phyloP scores from a whole-genome alignment of 345 rosid species.

The Laguncularia racemosa region DNA sequence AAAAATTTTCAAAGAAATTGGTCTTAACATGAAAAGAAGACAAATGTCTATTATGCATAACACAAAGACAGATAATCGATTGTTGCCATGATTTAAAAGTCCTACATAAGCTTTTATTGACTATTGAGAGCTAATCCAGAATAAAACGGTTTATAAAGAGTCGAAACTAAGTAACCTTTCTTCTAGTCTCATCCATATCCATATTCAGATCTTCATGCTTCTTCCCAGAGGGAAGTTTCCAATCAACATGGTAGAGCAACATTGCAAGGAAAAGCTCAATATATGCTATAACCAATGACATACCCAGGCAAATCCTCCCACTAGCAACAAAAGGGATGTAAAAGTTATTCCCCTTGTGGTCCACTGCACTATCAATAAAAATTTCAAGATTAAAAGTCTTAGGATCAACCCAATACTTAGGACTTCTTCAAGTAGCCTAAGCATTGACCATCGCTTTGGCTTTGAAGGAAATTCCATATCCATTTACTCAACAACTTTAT shows the following conservation, averaged over 20 bases:
- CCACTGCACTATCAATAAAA: slow-evolving; percentile 9
- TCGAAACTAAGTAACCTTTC: slow-evolving; percentile 2
- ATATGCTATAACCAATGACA: slow-evolving; percentile 7
- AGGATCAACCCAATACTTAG: slow-evolving; percentile 14
- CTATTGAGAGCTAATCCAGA: too few relatives aligned
- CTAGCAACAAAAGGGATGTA: slow-evolving; percentile 22
- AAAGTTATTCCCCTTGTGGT: slow-evolving; percentile 16
- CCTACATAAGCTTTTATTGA: too few relatives aligned
- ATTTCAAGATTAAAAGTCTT: slow-evolving; percentile 23
- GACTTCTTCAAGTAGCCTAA: slow-evolving; percentile 24
- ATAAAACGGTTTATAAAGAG: background rate
- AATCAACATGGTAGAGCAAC: slow-evolving; percentile 22
- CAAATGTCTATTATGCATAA: too few relatives aligned
- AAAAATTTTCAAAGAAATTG: too few relatives aligned
- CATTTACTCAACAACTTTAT: slow-evolving; percentile 14
- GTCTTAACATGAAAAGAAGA: too few relatives aligned
- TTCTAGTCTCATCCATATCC: too few relatives aligned
- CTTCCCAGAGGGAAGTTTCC: slow-evolving; percentile 17
- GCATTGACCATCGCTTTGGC: slow-evolving; percentile 20
- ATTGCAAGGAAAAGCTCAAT: slow-evolving; percentile 16
- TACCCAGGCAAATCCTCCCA: slow-evolving; percentile 25
- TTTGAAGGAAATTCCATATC: slow-evolving; percentile 17
- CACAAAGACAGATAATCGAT: too few relatives aligned
- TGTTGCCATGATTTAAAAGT: too few relatives aligned
- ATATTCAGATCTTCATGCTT: slow-evolving; percentile 7